Percentiles rank a stretch among this genome's conserved stretches.
These are phyloP conservation scores for Tagetes patula DNA, from an alignment of 129 eudicot species.

Conservation along the genomic window DNA sequence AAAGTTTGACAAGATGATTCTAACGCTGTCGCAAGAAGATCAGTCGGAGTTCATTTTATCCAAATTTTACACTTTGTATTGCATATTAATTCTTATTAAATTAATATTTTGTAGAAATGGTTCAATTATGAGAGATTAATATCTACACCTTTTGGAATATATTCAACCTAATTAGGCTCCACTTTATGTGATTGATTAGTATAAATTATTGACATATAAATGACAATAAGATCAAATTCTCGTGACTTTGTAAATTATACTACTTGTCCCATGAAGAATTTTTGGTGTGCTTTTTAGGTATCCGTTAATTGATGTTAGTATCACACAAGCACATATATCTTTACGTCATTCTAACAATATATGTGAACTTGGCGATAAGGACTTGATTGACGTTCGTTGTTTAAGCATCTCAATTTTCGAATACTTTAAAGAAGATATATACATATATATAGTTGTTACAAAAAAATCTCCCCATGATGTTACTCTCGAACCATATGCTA, in stretches of 20 bases:
- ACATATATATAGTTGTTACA: background rate
- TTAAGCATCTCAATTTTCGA: background rate
- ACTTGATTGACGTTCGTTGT: background rate
- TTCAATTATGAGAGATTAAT: background rate
- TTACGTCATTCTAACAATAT: background rate
- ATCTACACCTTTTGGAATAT: background rate
- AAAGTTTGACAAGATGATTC: no score
- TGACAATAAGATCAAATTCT: background rate
- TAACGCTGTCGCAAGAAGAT: no score
- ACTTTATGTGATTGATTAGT: background rate
- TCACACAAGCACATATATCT: background rate
- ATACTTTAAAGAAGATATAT: background rate
- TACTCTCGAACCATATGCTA: background rate
- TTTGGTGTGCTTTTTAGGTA: conserved; percentile 5
- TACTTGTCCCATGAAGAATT: background rate
- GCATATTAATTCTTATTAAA: no score
- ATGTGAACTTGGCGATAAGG: background rate
- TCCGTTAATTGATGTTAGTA: background rate
- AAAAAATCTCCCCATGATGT: background rate
- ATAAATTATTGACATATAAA: background rate
- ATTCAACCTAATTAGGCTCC: background rate
- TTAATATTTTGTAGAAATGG: background rate
- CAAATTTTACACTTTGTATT: no score
- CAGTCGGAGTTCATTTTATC: no score
- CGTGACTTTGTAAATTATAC: background rate